Evolutionary conservation across 129 eudicot genomes (phyloP).

Genomic region (Heracleum sosnowskyi): DNA sequence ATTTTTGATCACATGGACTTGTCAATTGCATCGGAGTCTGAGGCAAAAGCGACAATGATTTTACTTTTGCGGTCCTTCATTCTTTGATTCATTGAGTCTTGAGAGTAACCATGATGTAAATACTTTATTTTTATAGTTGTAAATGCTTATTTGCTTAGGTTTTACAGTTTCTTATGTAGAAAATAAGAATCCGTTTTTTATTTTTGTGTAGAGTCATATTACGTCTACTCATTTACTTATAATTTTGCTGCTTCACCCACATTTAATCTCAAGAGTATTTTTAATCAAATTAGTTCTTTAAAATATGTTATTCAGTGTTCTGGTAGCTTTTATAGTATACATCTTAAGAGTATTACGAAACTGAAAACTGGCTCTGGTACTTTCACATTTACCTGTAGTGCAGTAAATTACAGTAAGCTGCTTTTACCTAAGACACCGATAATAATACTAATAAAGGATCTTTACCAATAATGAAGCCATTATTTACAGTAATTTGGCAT

Average conservation of each 20-base stretch:
- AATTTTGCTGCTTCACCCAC: not conserved
- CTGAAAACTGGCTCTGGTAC: not conserved
- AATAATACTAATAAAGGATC: too few species aligned
- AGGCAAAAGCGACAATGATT: slow-evolving; percentile 50
- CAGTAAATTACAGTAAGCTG: not conserved
- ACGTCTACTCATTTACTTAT: not conserved
- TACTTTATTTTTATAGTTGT: slow-evolving; percentile 33
- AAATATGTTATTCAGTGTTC: not conserved
- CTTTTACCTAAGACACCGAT: not conserved
- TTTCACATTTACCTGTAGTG: not conserved
- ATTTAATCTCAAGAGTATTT: not conserved
- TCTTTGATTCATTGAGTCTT: slow-evolving; percentile 34
- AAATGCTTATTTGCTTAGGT: slow-evolving; percentile 29
- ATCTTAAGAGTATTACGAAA: not conserved
- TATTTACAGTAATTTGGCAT: slow-evolving; percentile 44
- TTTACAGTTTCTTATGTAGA: slow-evolving; percentile 14
- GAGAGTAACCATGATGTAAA: slow-evolving; percentile 31
- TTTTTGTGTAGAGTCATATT: not conserved
- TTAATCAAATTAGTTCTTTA: not conserved
- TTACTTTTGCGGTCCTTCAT: slow-evolving; percentile 15
- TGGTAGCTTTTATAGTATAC: not conserved
- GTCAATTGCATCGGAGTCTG: slow-evolving; percentile 44
- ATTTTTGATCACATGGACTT: slow-evolving; percentile 63
- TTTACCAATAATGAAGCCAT: not conserved
- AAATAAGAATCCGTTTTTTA: slow-evolving; percentile 19